Evolutionary conservation across 73 alveolate genomes (phyloP), one percentile per base, ranked within the genome.

Genomic region (Paramecium primaurelia): DNA sequence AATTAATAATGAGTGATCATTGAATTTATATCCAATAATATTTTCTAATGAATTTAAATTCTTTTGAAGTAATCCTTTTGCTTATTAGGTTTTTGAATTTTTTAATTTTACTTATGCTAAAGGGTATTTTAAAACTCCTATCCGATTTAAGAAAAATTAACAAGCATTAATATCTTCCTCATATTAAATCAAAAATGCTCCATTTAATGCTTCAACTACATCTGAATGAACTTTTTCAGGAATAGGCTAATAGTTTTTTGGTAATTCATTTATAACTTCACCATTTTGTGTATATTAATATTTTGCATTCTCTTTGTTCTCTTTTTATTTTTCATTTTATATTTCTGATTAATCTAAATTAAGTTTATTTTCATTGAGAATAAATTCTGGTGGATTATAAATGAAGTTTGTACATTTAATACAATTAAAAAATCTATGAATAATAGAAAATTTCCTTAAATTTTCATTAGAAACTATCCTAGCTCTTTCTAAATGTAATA

Each of bases 201-300:
- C 91, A 45, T 80, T 80, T 7, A 80, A 25, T n/a, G 91, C 91
- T 45, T 80, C 91, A 44, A 80, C 58, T 14, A 80, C 75, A 49
- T 80, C 91, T 4, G 91, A 42, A 47, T 80, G 91, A 44, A 80
- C 91, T 28, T 80, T 80, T 25, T 80, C 91, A 22, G 91, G 91
- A 25, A 80, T 80, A 0, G 44, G 49, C 30, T 80, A 80, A 80
- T 80, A 80, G 26, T 80, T 80, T 18, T 80, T 25, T 45, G 91
- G 91, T 7, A 80, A 16, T 11, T 80, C 47, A 18, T 18, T 28
- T 28, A 64, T 10, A 64, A n/a, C 16, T 64, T 64, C 84, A 25
- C 84, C 91, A 11, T 32, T 45, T 16, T 22, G 9, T 45, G 40
- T 18, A 40, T 37, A 22, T 36, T 34, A 75, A 75, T 12, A 37